These are phyloP conservation scores for Mycena indigotica DNA, from an alignment of 768 basidiomycete genomes.

Conservation along the genomic window DNA sequence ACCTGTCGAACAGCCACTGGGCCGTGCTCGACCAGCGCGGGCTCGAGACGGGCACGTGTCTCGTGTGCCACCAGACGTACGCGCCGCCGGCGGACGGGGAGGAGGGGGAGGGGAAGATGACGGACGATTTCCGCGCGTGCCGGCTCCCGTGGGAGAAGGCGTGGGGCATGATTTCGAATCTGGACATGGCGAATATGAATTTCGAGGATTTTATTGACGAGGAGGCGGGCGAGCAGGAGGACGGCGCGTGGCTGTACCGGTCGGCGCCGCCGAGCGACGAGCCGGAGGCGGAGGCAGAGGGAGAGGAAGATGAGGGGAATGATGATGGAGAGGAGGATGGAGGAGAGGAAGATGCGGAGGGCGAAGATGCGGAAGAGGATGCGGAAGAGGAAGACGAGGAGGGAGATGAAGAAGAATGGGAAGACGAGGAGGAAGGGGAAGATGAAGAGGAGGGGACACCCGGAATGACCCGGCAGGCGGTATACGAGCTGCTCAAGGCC, in stretches of 20 bases:
- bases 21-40: conserved; percentile 1
- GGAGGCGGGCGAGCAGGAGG: background rate
- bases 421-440: too few relatives aligned
- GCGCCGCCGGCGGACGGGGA: too few relatives aligned
- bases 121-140: background rate
- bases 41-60: background rate
- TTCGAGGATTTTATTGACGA: background rate
- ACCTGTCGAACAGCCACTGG: background rate
- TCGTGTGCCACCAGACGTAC: conserved; percentile 1
- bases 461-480: background rate
- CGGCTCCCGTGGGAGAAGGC: background rate
- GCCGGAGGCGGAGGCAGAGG: background rate
- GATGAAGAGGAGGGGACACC: too few relatives aligned
- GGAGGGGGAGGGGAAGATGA: background rate
- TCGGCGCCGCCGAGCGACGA: background rate
- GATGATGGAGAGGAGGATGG: too few relatives aligned
- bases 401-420: too few relatives aligned
- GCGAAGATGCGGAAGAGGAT: too few relatives aligned
- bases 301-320: too few relatives aligned
- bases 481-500: background rate
- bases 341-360: too few relatives aligned
- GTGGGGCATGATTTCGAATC: background rate
- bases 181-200: background rate
- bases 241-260: background rate
- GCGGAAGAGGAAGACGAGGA: too few relatives aligned